Conservation (phyloP, 1,139 yeast species). For the Diutina catenulata region DNA sequence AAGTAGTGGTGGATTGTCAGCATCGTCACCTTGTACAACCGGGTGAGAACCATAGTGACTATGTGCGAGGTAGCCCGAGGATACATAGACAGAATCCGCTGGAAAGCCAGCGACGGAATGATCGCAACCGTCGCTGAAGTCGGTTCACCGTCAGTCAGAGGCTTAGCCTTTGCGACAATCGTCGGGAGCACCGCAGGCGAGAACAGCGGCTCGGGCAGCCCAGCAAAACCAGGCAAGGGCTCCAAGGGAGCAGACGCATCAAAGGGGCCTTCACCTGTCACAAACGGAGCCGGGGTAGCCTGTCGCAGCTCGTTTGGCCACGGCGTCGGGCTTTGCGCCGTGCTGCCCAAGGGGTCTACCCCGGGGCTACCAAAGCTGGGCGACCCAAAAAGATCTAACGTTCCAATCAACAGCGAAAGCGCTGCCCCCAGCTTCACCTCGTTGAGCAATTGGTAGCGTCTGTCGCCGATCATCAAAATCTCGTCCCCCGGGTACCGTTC, state of each 20-base stretch:
- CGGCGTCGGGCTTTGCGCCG: background rate
- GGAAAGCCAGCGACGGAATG: conserved; percentile 78
- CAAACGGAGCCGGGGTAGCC: background rate
- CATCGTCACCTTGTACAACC: conserved; percentile 82
- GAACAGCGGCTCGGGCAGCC: background rate
- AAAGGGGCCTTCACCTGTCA: background rate
- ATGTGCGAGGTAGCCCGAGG: conserved; percentile 91
- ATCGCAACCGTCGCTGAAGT: conserved; percentile 76
- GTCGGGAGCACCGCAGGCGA: conserved; percentile 19
- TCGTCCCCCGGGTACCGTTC: conserved; percentile 20
- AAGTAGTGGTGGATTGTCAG: conserved; percentile 81
- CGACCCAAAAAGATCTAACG: conserved; percentile 49
- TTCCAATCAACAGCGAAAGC: conserved; percentile 69
- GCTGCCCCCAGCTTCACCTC: conserved; percentile 84
- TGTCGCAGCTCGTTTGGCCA: too few species aligned
- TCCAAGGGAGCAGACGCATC: background rate
- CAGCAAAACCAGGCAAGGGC: background rate
- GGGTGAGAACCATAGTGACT: conserved; percentile 80
- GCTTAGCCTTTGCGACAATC: conserved; percentile 49
- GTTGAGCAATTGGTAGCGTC: conserved; percentile 63
- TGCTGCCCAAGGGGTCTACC: background rate
- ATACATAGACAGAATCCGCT: conserved; percentile 56
- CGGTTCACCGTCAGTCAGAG: conserved; percentile 9
- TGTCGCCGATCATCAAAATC: conserved; percentile 31
- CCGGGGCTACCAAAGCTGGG: background rate